Evolutionary conservation across 768 basidiomycete species (phyloP).

Genomic region (Xerocomus spinulosus): DNA sequence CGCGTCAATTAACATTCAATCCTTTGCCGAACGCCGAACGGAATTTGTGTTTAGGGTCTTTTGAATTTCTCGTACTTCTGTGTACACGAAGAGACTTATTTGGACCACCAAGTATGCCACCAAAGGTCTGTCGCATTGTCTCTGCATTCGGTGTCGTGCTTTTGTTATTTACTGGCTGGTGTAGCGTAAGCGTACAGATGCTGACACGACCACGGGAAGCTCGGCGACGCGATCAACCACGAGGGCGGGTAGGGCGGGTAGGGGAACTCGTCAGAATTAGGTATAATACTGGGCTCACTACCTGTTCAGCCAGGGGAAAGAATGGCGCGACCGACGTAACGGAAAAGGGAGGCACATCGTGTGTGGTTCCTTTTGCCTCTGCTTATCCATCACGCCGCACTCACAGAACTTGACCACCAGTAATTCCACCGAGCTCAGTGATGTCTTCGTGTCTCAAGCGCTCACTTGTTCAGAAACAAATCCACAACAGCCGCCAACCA

Average conservation of each 20-base stretch:
- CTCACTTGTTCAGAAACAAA: constrained; percentile 3
- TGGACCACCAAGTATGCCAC: constrained; percentile 36
- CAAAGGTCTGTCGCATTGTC: constrained; percentile 29
- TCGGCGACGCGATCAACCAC: constrained; percentile 43
- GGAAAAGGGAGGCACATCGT: constrained; percentile 17
- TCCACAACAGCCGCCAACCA: constrained; percentile 31
- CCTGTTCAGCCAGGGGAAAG: constrained; percentile 16
- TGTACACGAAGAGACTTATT: neutral
- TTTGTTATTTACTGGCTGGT: constrained; percentile 9
- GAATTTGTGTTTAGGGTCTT: neutral
- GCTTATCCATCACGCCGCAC: neutral
- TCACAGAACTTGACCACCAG: constrained; percentile 17
- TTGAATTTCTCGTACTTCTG: no score
- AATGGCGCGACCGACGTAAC: constrained; percentile 6
- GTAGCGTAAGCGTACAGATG: constrained; percentile 59
- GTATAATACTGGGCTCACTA: constrained; percentile 1
- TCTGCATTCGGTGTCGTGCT: neutral
- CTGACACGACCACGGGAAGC: constrained; percentile 25
- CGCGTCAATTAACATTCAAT: constrained; percentile 16
- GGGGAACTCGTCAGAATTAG: constrained; percentile 17
- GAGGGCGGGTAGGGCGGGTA: constrained; percentile 39
- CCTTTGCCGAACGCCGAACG: neutral
- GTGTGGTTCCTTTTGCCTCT: constrained; percentile 13
- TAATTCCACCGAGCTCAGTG: constrained; percentile 24
- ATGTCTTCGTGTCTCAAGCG: neutral